These are phyloP conservation scores for Diaporthe helianthi DNA, from an alignment of 2,329 filamentous ascomycete species.

Conservation along the genomic window DNA sequence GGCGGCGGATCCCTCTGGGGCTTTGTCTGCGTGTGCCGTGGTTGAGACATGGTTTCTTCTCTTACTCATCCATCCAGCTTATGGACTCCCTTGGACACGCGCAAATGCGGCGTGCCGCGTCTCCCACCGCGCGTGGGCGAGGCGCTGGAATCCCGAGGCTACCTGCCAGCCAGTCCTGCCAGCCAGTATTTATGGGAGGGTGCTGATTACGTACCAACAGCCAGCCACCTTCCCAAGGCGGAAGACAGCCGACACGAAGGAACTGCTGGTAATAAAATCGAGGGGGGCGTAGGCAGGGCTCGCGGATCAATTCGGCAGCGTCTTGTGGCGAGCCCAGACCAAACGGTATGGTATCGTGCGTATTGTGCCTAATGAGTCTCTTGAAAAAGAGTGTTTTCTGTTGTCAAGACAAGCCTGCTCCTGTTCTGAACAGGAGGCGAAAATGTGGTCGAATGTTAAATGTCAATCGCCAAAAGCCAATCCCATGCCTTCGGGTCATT, in stretches of 20 bases:
- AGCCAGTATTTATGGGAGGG: neutral
- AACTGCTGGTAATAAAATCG: no score
- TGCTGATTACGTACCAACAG: slow-evolving; percentile 22
- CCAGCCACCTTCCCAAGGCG: slow-evolving; percentile 29
- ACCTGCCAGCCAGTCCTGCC: neutral
- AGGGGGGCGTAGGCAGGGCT: neutral
- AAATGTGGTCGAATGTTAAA: no score
- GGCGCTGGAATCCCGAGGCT: neutral
- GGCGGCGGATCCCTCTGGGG: slow-evolving; percentile 66
- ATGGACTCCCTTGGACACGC: slow-evolving; percentile 8
- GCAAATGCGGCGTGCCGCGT: slow-evolving; percentile 17
- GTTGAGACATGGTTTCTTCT: slow-evolving; percentile 47
- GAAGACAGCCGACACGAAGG: slow-evolving; percentile 7
- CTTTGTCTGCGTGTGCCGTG: slow-evolving; percentile 51
- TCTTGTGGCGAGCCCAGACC: neutral
- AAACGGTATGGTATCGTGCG: no score
- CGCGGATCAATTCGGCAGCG: neutral
- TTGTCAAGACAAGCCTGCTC: slow-evolving; percentile 1
- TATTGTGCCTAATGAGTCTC: neutral
- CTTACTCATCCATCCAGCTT: slow-evolving; percentile 31
- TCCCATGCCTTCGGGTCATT: no score
- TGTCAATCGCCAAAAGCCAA: no score
- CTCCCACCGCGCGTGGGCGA: neutral
- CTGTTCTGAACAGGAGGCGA: neutral
- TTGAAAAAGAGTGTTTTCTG: no score